Percentiles rank a stretch among this genome's conserved stretches.
Conservation (phyloP, 2,329 filamentous ascomycete species). For the Penicillium sp. region DNA sequence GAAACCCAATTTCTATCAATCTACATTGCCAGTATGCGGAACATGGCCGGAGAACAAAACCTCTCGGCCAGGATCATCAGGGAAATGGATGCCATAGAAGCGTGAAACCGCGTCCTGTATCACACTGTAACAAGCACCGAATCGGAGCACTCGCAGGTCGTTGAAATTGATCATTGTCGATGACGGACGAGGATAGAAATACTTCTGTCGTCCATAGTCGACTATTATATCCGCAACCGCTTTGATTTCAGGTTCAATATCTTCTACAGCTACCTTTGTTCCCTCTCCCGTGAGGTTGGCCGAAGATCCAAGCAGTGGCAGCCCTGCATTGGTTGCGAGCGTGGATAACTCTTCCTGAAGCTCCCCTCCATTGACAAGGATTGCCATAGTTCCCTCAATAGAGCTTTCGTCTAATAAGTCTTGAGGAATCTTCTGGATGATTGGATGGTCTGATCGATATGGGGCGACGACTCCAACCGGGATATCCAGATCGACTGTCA, state of each 20-base stretch:
- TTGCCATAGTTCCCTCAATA: constrained; percentile 28
- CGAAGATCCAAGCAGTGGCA: constrained; percentile 32
- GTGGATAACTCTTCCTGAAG: constrained; percentile 31
- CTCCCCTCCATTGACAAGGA: constrained; percentile 31
- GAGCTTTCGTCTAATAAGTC: constrained; percentile 19
- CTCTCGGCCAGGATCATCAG: constrained; percentile 23
- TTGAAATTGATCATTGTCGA: constrained; percentile 36
- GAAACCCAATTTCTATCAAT: background rate
- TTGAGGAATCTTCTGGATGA: constrained; percentile 22
- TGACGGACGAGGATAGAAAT: constrained; percentile 25
- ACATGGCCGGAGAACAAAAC: constrained; percentile 20
- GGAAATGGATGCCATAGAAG: constrained; percentile 22
- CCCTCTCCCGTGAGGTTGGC: constrained; percentile 37
- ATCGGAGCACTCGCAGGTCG: constrained; percentile 27
- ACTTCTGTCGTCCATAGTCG: constrained; percentile 35
- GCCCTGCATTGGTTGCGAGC: constrained; percentile 23
- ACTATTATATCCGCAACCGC: constrained; percentile 34
- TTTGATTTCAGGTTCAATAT: constrained; percentile 34
- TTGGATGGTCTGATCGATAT: constrained; percentile 25
- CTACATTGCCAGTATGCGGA: background rate
- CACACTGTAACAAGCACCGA: constrained; percentile 35
- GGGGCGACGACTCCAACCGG: constrained; percentile 31
- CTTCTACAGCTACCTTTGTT: constrained; percentile 30
- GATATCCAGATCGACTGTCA: constrained; percentile 30
- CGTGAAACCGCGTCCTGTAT: constrained; percentile 28